Conservation (phyloP, 495 filamentous ascomycete species). For the Diplogelasinospora grovesii region DNA sequence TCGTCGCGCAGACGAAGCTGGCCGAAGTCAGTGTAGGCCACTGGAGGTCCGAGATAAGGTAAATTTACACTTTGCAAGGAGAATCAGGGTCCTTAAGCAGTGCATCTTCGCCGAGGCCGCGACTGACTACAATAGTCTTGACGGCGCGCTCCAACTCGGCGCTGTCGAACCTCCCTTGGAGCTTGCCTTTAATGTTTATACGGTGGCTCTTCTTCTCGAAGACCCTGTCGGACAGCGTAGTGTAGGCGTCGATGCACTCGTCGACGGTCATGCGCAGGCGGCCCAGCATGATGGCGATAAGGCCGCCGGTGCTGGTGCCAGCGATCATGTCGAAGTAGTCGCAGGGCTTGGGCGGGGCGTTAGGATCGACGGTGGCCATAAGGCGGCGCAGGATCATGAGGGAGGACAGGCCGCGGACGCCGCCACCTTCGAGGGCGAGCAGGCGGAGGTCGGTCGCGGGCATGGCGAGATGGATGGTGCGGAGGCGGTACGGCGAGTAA, state of each 20-base stretch:
- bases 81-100: no score
- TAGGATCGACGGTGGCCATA: slow-evolving; percentile 38
- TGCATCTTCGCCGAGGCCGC: no score
- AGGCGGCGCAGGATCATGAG: slow-evolving; percentile 45
- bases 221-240: slow-evolving; percentile 25
- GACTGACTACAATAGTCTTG: no score
- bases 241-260: slow-evolving; percentile 42
- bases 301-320: slow-evolving; percentile 30
- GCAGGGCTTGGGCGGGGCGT: slow-evolving; percentile 41
- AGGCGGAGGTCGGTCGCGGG: slow-evolving; percentile 8
- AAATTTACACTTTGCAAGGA: no score
- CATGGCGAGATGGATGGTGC: no score
- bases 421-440: slow-evolving; percentile 45
- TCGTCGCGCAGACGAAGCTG: slow-evolving; percentile 32
- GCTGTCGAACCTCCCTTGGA: no score
- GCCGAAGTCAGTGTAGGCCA: no score
- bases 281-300: slow-evolving; percentile 35
- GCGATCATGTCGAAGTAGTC: slow-evolving; percentile 35
- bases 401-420: slow-evolving; percentile 46
- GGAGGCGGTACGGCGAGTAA: no score
- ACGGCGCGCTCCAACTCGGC: no score
- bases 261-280: slow-evolving; percentile 38
- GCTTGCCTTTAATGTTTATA: no score
- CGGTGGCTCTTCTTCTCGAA: no score
- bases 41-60: no score